Evolutionary conservation across 176 grass and related monocot species (phyloP).

Genomic region (Puya raimondii): DNA sequence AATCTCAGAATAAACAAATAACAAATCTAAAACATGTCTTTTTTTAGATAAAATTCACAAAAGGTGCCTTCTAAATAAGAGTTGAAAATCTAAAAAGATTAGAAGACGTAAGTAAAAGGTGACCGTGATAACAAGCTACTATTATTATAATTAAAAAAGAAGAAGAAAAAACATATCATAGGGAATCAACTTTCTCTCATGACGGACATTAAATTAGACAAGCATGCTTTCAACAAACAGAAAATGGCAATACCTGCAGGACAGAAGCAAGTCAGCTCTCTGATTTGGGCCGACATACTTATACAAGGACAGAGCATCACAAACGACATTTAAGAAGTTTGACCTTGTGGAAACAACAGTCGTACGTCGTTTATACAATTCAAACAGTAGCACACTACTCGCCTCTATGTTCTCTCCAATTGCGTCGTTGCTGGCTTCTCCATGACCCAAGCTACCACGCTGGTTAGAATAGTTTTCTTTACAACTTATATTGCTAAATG

Average conservation of each 20-base stretch:
- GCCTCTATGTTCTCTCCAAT: conserved; percentile 6
- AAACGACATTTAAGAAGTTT: conserved; percentile 59
- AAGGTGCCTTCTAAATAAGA: conserved; percentile 1
- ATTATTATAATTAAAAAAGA: neutral
- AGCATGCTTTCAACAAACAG: neutral
- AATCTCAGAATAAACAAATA: too few relatives aligned
- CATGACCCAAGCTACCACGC: neutral
- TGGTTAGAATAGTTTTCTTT: conserved; percentile 9
- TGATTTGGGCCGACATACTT: conserved; percentile 84
- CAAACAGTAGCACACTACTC: conserved; percentile 27
- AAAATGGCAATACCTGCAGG: conserved; percentile 46
- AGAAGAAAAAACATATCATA: neutral
- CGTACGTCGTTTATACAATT: conserved; percentile 75
- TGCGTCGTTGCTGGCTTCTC: neutral
- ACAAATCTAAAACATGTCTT: too few relatives aligned
- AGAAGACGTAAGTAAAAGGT: neutral
- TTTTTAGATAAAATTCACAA: too few relatives aligned
- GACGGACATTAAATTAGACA: neutral
- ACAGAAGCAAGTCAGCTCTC: conserved; percentile 51
- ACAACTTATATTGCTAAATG: neutral
- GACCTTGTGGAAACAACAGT: conserved; percentile 51
- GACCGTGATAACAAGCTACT: neutral
- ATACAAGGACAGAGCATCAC: conserved; percentile 65
- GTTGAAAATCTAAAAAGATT: neutral
- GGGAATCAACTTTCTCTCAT: neutral